Evolutionary conservation across 306 rosid species (phyloP).

Genomic region (Ziziphus jujuba): DNA sequence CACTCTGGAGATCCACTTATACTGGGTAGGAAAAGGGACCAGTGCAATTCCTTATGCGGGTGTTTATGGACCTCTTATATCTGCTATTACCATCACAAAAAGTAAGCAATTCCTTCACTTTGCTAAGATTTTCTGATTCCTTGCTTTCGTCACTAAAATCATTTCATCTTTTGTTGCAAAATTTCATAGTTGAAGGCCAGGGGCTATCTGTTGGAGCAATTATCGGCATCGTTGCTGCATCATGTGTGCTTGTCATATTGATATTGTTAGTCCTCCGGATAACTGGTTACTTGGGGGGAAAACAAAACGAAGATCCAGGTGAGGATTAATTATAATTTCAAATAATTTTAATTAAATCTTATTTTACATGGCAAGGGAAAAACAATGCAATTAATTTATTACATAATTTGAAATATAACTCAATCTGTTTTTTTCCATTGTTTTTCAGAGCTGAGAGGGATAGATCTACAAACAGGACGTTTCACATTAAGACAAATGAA

Average conservation of each 20-base stretch:
- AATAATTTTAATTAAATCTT: no score
- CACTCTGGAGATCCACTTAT: slow-evolving; percentile 47
- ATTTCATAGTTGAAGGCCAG: background rate
- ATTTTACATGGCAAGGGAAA: no score
- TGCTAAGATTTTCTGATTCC: slow-evolving; percentile 25
- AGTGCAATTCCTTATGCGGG: slow-evolving; percentile 37
- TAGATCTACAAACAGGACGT: slow-evolving; percentile 9
- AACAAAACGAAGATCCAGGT: slow-evolving; percentile 35
- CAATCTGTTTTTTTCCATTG: background rate
- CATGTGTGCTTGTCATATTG: slow-evolving; percentile 25
- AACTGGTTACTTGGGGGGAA: slow-evolving; percentile 27
- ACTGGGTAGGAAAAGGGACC: slow-evolving; percentile 73
- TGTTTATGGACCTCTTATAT: slow-evolving; percentile 61
- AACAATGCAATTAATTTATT: no score
- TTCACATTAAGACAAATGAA: slow-evolving; percentile 3
- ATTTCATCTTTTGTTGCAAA: slow-evolving; percentile 18
- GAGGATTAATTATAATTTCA: background rate
- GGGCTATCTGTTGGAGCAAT: slow-evolving; percentile 30
- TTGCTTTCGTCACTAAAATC: slow-evolving; percentile 1
- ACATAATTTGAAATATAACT: no score
- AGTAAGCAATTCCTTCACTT: slow-evolving; percentile 33
- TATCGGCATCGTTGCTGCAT: slow-evolving; percentile 42
- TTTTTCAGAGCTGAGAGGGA: slow-evolving; percentile 1
- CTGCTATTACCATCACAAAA: slow-evolving; percentile 54
- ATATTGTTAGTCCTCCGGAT: slow-evolving; percentile 35